Evolutionary conservation across 768 basidiomycete genomes (phyloP).

Genomic region (Suillus decipiens): DNA sequence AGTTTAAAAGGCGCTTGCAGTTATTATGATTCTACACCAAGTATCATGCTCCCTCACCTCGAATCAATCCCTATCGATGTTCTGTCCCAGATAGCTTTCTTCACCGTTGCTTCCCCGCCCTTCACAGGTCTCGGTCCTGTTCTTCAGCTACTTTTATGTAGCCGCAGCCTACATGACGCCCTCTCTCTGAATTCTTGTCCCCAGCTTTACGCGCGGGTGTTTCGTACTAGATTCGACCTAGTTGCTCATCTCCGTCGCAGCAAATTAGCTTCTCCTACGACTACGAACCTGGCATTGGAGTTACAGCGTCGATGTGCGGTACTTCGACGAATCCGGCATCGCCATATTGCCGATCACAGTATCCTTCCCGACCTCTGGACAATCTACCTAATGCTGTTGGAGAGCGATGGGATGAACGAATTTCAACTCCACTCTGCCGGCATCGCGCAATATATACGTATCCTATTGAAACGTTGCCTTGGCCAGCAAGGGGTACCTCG

Average conservation of each 20-base stretch:
- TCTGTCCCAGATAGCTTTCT: constrained; percentile 55
- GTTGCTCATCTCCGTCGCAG: constrained; percentile 25
- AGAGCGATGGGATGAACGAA: constrained; percentile 52
- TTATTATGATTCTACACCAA: constrained; percentile 17
- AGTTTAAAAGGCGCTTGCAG: constrained; percentile 28
- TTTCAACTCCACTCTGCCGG: constrained; percentile 43
- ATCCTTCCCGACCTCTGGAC: constrained; percentile 55
- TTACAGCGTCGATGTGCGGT: constrained; percentile 48
- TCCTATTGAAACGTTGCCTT: constrained; percentile 22
- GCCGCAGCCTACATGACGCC: constrained; percentile 42
- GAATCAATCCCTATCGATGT: constrained; percentile 56
- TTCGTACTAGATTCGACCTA: constrained; percentile 50
- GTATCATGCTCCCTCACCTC: constrained; percentile 46
- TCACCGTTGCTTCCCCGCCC: constrained; percentile 41
- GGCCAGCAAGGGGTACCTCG: constrained; percentile 11
- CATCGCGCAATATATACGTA: constrained; percentile 35
- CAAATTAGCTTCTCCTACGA: constrained; percentile 35
- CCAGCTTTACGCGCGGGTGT: constrained; percentile 59
- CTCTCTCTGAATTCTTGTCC: constrained; percentile 47
- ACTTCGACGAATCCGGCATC: constrained; percentile 47
- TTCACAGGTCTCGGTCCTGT: constrained; percentile 44
- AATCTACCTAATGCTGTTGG: constrained; percentile 60
- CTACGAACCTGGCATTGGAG: constrained; percentile 47
- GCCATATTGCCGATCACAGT: constrained; percentile 26
- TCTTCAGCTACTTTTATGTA: constrained; percentile 46